Percentiles rank a stretch among this genome's conserved stretches.
Conservation (phyloP, 106 monocot species). For the Acorus gramineus region DNA sequence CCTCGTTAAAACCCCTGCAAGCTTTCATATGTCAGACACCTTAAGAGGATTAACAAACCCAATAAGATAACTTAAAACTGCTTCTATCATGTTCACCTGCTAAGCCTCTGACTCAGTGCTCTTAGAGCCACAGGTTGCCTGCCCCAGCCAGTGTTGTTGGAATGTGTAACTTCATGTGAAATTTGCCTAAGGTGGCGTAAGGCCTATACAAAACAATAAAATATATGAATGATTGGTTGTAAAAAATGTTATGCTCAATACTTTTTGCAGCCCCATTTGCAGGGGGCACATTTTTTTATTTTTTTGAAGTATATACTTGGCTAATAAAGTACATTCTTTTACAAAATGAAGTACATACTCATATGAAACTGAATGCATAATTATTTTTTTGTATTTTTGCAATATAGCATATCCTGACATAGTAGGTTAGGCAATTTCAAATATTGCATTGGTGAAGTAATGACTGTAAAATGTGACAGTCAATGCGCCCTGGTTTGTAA, state of each 20-base stretch:
- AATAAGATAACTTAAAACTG: background rate
- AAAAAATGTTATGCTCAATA: background rate
- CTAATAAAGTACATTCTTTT: no score
- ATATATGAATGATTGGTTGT: background rate
- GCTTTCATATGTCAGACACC: background rate
- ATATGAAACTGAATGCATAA: no score
- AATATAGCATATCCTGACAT: no score
- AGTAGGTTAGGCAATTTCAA: no score
- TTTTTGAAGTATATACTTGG: no score
- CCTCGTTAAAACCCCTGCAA: slow-evolving; percentile 64
- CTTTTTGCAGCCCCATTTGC: no score
- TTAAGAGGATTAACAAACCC: background rate
- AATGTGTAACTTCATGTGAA: slow-evolving; percentile 40
- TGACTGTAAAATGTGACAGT: no score
- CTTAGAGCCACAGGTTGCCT: slow-evolving; percentile 54
- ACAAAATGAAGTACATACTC: no score
- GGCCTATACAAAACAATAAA: slow-evolving; percentile 24
- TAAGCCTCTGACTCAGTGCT: slow-evolving; percentile 49
- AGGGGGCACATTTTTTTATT: no score
- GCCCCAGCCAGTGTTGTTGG: slow-evolving; percentile 33
- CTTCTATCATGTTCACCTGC: slow-evolving; percentile 19
- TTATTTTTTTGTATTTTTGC: no score
- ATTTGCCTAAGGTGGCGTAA: slow-evolving; percentile 58
- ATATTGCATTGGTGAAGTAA: no score
- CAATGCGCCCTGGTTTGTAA: no score